phyloP scores from a whole-genome alignment of 805 yeast species.

The Kluyveromyces siamensis region DNA sequence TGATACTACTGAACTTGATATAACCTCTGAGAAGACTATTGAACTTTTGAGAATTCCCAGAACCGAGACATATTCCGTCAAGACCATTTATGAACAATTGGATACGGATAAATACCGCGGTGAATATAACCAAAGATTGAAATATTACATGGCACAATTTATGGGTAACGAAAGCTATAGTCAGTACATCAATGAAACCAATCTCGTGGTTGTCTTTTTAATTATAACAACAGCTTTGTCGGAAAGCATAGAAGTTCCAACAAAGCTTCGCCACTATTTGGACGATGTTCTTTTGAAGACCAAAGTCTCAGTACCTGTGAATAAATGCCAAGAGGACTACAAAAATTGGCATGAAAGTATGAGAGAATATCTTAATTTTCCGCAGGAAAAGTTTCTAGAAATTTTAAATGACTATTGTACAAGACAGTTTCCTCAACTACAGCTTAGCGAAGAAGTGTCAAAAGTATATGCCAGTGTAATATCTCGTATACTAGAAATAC shows the following conservation, averaged over 20 bases:
- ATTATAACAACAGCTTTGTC: constrained; percentile 7
- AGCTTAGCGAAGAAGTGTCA: constrained; percentile 3
- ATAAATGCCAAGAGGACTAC: neutral
- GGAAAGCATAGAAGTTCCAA: constrained; percentile 13
- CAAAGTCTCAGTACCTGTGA: constrained; percentile 3
- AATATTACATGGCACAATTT: constrained; percentile 3
- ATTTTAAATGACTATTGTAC: neutral
- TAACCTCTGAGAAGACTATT: constrained; percentile 9
- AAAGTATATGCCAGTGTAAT: constrained; percentile 38
- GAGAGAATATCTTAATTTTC: constrained; percentile 1
- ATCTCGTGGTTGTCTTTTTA: constrained; percentile 15
- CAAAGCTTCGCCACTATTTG: constrained; percentile 11
- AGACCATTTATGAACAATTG: constrained; percentile 14
- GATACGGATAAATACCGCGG: neutral
- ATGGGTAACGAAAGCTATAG: neutral
- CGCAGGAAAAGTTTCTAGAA: constrained; percentile 1
- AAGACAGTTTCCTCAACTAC: neutral
- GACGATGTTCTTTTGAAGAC: constrained; percentile 14
- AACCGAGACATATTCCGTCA: constrained; percentile 26
- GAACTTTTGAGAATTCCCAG: constrained; percentile 35
- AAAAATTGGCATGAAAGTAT: neutral
- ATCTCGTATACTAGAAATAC: constrained; percentile 60
- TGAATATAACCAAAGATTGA: neutral
- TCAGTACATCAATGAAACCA: constrained; percentile 11
- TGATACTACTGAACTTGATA: neutral